Base-by-base conservation (phyloP, 768 basidiomycete species). In the Boletus rubescentipes region DNA sequence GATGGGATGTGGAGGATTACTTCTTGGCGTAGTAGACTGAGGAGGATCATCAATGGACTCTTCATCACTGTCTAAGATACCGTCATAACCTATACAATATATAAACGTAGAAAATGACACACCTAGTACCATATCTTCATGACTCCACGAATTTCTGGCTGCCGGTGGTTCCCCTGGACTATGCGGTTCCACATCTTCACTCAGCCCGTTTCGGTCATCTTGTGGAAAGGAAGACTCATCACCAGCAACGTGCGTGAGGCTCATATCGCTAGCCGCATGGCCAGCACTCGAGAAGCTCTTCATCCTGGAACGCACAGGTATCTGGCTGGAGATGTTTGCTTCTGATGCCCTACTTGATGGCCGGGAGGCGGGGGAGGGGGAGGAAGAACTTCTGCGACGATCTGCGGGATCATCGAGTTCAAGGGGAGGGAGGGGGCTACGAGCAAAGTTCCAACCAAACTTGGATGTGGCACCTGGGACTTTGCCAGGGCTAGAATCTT, bases 281-380 rank as follows among this genome's bases (percentile, higher is more conserved):
- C 55, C 52, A 43, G 55, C 38, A 40, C 43, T 54, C n/a, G 56
- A 63, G 43, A 55, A 62, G 6, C 51, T 57, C 60, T 76, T 77
- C 46, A 67, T 60, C 18, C 74, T 71, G 16, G 79, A 71, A 21
- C 71, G 71, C 5, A 79, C 70, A 14, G 81, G 80, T 49, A 83
- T 79, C 30, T 74, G 71, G 49, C 79, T 80, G 9, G 68, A 55
- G 16, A 53, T 49, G 41, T 53, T 49, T 15, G 57, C 47, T 18
- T 63, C 65, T 6, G 72, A 64, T 26, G 54, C 42, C 23, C 64
- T 61, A 51, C 64, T 67, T 1, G 64, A 56, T 47, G 72, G 58
- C 11, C 61, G 60, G 42, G 67, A 52, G 56, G 55, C 55, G 32
- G 62, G 61, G 4, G 61, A 56, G 18, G 70, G 70, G 3, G 74